Evolutionary conservation across 2,329 filamentous ascomycete genomes (phyloP).

Genomic region (Pseudogymnoascus destructans): DNA sequence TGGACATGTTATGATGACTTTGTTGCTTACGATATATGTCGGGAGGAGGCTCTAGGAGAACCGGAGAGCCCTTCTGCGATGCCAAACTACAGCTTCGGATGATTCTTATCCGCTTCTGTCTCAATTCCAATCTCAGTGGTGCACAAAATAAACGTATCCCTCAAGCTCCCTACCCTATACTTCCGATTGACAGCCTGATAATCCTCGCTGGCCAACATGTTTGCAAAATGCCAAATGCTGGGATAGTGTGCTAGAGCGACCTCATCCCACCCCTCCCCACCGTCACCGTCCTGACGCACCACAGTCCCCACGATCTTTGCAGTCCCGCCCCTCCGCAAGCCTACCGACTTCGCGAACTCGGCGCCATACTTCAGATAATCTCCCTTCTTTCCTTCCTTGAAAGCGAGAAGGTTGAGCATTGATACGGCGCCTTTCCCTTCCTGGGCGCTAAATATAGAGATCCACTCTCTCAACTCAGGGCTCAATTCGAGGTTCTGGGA

Average conservation of each 20-base stretch:
- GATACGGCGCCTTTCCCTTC: slow-evolving; percentile 35
- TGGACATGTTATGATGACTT: no score
- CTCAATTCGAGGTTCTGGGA: slow-evolving; percentile 40
- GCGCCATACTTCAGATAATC: slow-evolving; percentile 45
- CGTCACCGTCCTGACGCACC: slow-evolving; percentile 24
- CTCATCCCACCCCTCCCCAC: slow-evolving; percentile 42
- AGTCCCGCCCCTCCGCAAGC: slow-evolving; percentile 38
- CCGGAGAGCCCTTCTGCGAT: background rate
- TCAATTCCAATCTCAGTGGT: slow-evolving; percentile 36
- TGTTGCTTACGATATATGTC: background rate
- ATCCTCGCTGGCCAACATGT: slow-evolving; percentile 44
- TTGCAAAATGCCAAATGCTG: slow-evolving; percentile 45
- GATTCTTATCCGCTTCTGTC: background rate
- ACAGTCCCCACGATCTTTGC: slow-evolving; percentile 51
- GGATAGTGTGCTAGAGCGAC: slow-evolving; percentile 53
- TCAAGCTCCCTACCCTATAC: slow-evolving; percentile 36
- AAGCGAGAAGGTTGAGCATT: slow-evolving; percentile 52
- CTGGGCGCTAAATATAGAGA: slow-evolving; percentile 27
- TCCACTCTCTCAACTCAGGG: slow-evolving; percentile 37
- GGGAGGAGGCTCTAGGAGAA: no score
- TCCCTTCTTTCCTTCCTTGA: slow-evolving; percentile 37
- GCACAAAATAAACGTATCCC: slow-evolving; percentile 40
- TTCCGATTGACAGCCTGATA: slow-evolving; percentile 45
- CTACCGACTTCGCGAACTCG: slow-evolving; percentile 37
- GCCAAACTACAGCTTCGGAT: background rate